phyloP scores from a whole-genome alignment of 2,329 filamentous ascomycete genomes.

The Lizonia empirigonia region DNA sequence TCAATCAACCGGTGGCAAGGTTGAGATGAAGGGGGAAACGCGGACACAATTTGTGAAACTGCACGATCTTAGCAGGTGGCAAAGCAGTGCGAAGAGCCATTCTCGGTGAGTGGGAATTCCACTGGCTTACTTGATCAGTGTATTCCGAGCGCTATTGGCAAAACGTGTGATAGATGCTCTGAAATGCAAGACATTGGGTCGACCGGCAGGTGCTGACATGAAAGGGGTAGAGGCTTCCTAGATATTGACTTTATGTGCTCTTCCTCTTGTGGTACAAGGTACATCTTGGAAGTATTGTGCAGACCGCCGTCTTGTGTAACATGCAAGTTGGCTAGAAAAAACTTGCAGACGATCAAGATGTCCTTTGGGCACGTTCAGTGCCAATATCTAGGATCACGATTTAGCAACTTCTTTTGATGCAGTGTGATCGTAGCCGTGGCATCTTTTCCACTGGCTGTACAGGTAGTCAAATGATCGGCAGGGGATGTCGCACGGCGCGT shows the following conservation, averaged over 20 bases:
- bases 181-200: constrained; percentile 2
- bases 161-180: background rate
- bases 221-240: constrained; percentile 7
- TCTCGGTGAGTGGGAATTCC: background rate
- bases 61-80: background rate
- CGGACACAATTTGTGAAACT: background rate
- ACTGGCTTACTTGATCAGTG: background rate
- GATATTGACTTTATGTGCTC: constrained; percentile 9
- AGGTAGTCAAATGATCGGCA: background rate
- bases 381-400: too few relatives aligned
- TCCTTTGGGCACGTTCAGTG: too few relatives aligned
- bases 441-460: too few relatives aligned
- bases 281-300: background rate
- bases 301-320: constrained; percentile 5
- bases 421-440: too few relatives aligned
- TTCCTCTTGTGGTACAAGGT: constrained; percentile 6
- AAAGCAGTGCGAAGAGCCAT: background rate
- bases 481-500: constrained; percentile 19
- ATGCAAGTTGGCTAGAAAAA: background rate
- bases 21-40: background rate
- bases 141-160: background rate
- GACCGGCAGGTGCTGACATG: constrained; percentile 18
- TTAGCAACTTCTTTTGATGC: too few relatives aligned
- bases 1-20: background rate
- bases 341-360: too few relatives aligned